Evolutionary conservation across 164 flowering plant species (phyloP), one percentile per base, ranked within the genome.

Genomic region (Hamamelis virginiana): DNA sequence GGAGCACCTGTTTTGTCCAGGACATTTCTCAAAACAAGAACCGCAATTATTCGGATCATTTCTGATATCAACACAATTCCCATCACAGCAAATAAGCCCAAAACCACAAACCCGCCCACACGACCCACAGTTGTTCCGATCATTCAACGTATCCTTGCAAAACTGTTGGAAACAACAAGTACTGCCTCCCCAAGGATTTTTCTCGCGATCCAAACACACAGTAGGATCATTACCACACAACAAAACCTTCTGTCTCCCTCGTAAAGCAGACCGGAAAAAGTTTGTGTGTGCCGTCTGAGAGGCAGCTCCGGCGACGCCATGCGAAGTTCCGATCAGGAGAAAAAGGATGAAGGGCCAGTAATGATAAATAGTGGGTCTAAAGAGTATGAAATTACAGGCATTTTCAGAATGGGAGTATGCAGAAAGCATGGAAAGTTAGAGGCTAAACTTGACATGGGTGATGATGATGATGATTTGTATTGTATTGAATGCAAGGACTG

Each of bases 101-200:
- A 41, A 68, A 47, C 22, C 69, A 47, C 80, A 80, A 0, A 23
- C 70, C 28, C 14, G 58, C 1, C 78, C 80, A 69, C 83, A 80
- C 4, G 25, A 69, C 21, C 83, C 80, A 46, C 83, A 80, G 57
- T 80, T 41, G 26, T 72, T 65, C 16, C 64, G 52, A 65, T 80
- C 77, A 5, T n/a, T 70, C 47, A 64, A 27, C 3, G 68, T 72
- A 41, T 80, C 83, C 66, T 65, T 74, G 69, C 83, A 80, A 22
- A 62, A 64, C 66, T 46, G 45, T 21, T 52, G 51, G 66, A 70
- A 64, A 65, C 83, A 80, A 46, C 83, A 77, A 1, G 77, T 70
- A 23, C 46, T 48, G 4, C 83, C 79, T 21, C 74, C 78, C 78
- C 78, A 74, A 1, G 80, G 83, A 59, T 77, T 80, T 67, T 74